phyloP scores from a whole-genome alignment of 2,329 filamentous ascomycete genomes.

The Alternaria novae-zelandiae region DNA sequence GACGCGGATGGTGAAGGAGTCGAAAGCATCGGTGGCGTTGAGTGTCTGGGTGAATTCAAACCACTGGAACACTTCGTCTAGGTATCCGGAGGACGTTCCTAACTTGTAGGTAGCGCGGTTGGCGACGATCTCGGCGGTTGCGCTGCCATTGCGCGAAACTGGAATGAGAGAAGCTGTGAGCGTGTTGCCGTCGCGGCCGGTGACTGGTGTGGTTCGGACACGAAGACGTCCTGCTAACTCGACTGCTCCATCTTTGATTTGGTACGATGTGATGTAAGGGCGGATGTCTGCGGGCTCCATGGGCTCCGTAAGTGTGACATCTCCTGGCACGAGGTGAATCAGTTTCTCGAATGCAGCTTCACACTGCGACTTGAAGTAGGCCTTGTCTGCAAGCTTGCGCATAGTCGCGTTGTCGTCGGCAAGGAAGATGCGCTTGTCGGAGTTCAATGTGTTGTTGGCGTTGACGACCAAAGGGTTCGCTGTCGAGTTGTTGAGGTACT shows the following conservation, averaged over 20 bases:
- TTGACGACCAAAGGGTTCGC: conserved; percentile 35
- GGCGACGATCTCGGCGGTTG: neutral
- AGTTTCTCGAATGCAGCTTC: conserved; percentile 24
- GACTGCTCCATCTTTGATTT: conserved; percentile 17
- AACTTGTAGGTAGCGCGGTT: neutral
- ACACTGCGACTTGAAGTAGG: conserved; percentile 26
- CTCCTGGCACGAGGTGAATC: conserved; percentile 29
- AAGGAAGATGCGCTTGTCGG: conserved; percentile 42
- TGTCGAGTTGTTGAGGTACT: conserved; percentile 41
- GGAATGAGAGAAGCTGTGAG: conserved; percentile 10
- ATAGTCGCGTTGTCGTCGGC: conserved; percentile 43
- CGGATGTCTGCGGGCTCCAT: conserved; percentile 22
- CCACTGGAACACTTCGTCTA: conserved; percentile 8
- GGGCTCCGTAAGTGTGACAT: conserved; percentile 25
- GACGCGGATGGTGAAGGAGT: conserved; percentile 13
- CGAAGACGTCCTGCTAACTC: conserved; percentile 24
- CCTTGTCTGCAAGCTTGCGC: conserved; percentile 28
- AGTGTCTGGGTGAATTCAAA: conserved; percentile 10
- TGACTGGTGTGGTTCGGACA: conserved; percentile 16
- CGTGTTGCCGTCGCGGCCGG: conserved; percentile 2
- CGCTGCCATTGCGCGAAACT: neutral
- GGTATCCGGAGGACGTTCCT: conserved; percentile 10
- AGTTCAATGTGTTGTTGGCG: conserved; percentile 37
- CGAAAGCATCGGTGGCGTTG: neutral
- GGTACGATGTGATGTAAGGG: conserved; percentile 23